These are phyloP conservation scores for Plasmodium inui DNA, from an alignment of 169 alveolate genomes.

Conservation along the genomic window DNA sequence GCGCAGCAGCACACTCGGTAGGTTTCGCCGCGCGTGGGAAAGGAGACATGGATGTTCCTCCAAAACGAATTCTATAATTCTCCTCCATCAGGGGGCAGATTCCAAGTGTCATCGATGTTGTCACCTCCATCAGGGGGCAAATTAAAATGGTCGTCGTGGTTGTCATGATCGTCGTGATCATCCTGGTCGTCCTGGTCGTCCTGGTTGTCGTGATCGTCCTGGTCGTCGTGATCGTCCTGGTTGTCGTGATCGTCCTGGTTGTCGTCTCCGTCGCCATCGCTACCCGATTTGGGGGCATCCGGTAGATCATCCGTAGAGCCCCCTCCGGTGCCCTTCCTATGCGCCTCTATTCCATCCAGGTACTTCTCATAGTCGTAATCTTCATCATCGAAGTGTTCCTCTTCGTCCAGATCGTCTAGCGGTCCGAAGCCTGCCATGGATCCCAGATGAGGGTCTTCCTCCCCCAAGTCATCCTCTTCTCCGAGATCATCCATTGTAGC, in stretches of 20 bases:
- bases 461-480: not conserved
- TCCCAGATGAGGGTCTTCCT: not conserved
- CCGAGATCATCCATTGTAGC: not conserved
- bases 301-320: not conserved
- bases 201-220: not conserved
- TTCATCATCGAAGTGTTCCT: slow-evolving; percentile 14
- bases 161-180: not conserved
- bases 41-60: not conserved
- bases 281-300: not conserved
- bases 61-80: not conserved
- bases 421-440: not conserved
- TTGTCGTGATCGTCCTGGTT: not conserved
- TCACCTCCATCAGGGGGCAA: not conserved
- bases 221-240: not conserved
- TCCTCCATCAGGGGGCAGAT: not conserved
- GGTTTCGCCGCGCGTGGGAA: not conserved
- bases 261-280: not conserved
- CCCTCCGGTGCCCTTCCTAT: not conserved
- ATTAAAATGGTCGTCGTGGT: not conserved
- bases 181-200: not conserved
- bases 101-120: not conserved
- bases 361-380: slow-evolving; percentile 50
- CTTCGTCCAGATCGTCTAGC: slow-evolving; percentile 4
- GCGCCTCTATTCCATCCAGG: not conserved
- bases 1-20: not conserved